These are phyloP conservation scores for Monosporascus sp. DNA, from an alignment of 2,329 filamentous ascomycete genomes.

Conservation along the genomic window DNA sequence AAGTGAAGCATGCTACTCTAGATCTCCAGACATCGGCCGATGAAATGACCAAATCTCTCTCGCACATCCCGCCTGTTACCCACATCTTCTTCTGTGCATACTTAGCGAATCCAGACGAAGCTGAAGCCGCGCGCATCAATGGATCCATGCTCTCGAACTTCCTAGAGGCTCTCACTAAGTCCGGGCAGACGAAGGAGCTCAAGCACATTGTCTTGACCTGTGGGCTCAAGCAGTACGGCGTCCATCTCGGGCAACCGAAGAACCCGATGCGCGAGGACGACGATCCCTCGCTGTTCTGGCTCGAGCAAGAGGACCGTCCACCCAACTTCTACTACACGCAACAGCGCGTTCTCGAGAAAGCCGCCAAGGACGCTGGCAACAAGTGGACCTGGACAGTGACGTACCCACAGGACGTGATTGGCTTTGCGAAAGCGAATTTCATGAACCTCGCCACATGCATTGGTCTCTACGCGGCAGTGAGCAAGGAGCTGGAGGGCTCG, in stretches of 20 bases:
- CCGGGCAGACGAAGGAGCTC: constrained; percentile 33
- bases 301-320: constrained; percentile 30
- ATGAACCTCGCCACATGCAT: constrained; percentile 36
- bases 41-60: constrained; percentile 9
- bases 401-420: constrained; percentile 30
- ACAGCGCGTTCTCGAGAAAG: constrained; percentile 35
- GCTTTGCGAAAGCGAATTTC: constrained; percentile 28
- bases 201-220: constrained; percentile 45
- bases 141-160: constrained; percentile 44
- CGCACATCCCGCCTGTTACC: constrained; percentile 13
- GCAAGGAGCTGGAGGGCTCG: constrained; percentile 25
- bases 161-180: constrained; percentile 37
- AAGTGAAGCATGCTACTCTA: constrained; percentile 13
- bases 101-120: constrained; percentile 11
- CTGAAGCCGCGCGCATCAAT: constrained; percentile 19
- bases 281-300: constrained; percentile 26
- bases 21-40: constrained; percentile 11
- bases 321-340: constrained; percentile 49
- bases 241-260: constrained; percentile 43
- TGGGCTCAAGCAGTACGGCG: constrained; percentile 48
- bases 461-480: constrained; percentile 35
- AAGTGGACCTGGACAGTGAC: constrained; percentile 24
- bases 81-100: constrained; percentile 17
- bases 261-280: constrained; percentile 43
- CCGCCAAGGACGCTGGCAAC: constrained; percentile 8